Conservation (phyloP, 768 basidiomycete species). For the Serendipita vermifera region DNA sequence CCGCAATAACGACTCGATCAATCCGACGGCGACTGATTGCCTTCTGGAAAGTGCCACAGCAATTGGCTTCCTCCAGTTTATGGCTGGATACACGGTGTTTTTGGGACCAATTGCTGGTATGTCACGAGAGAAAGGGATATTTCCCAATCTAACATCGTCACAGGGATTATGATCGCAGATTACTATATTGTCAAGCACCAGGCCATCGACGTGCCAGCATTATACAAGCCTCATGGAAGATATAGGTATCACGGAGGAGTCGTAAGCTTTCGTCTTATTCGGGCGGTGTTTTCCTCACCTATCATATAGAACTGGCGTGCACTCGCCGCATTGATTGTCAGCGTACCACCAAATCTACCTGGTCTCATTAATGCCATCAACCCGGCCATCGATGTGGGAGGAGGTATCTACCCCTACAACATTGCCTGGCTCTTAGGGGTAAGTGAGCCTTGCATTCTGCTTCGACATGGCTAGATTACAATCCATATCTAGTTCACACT, state of each 20-base stretch:
- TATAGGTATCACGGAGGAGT: conserved; percentile 68
- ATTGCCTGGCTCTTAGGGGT: conserved; percentile 70
- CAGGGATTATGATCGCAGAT: conserved; percentile 24
- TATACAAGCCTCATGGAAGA: conserved; percentile 68
- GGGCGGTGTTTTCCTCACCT: background rate
- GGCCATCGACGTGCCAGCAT: conserved; percentile 66
- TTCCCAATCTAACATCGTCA: background rate
- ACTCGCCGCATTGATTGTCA: conserved; percentile 47
- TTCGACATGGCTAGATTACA: conserved; percentile 5
- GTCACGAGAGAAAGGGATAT: conserved; percentile 36
- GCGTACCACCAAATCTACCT: conserved; percentile 59
- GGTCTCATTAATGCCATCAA: conserved; percentile 70
- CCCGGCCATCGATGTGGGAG: conserved; percentile 45
- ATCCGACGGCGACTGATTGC: too few relatives aligned
- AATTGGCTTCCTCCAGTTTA: conserved; percentile 54
- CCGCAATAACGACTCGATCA: too few relatives aligned
- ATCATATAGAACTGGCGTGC: conserved; percentile 72
- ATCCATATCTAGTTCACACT: conserved; percentile 23
- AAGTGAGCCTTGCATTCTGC: conserved; percentile 20
- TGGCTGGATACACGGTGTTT: conserved; percentile 77
- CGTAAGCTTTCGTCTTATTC: conserved; percentile 30
- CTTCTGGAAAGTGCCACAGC: too few relatives aligned
- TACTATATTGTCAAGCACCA: conserved; percentile 68
- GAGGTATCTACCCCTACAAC: conserved; percentile 44
- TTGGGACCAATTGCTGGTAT: conserved; percentile 76